A percentile compares a stretch with the other conserved stretches of the same genome.
Evolutionary conservation across 768 basidiomycete species (phyloP).

Genomic region (Mrakia frigida): DNA sequence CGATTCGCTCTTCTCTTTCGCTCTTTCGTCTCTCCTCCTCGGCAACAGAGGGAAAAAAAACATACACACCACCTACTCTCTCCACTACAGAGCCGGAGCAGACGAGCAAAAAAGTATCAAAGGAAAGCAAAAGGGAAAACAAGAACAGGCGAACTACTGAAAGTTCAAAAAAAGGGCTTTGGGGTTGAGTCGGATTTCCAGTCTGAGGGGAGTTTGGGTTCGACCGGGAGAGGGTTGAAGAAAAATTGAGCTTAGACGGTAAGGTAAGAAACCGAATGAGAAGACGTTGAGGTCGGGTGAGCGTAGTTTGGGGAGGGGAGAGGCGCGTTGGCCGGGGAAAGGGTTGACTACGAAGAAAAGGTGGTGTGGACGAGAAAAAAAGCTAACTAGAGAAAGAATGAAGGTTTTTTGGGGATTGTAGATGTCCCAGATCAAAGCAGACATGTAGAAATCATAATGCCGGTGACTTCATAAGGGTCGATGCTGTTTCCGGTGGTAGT

Average conservation of each 20-base stretch:
- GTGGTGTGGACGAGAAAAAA: not conserved
- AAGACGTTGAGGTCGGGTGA: not conserved
- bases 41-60: not conserved
- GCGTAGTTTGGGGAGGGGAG: not conserved
- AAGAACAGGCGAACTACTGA: too few species aligned
- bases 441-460: constrained; percentile 58
- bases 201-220: too few species aligned
- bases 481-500: too few species aligned
- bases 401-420: not conserved
- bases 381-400: not conserved
- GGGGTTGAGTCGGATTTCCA: too few species aligned
- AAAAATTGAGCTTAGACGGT: not conserved
- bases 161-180: too few species aligned
- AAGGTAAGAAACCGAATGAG: not conserved
- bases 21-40: not conserved
- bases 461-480: too few species aligned
- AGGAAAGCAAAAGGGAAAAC: too few species aligned
- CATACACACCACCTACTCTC: not conserved
- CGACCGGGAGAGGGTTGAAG: not conserved
- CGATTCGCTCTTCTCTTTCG: not conserved
- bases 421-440: constrained; percentile 1
- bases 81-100: not conserved
- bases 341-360: not conserved
- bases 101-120: too few species aligned
- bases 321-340: not conserved